Base-by-base conservation (phyloP, 768 basidiomycete genomes). In the Cyathus striatus region DNA sequence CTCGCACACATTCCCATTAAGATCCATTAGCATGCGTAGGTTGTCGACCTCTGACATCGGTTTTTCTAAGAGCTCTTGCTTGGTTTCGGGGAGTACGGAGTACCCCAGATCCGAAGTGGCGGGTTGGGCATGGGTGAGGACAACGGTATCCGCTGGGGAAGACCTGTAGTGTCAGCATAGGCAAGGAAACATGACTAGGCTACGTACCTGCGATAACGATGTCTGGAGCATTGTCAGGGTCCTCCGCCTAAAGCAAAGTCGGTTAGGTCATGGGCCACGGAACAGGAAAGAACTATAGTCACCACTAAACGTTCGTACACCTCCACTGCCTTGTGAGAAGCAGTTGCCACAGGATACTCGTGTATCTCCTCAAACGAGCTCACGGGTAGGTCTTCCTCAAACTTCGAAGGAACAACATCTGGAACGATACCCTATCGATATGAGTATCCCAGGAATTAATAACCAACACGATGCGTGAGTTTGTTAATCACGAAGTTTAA, bases 41-140 rank as follows among this genome's bases (percentile, higher is more conserved):
- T 97, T 86, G 46, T 97, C 94, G 22, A 68, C 79, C 54, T 88
- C 86, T 6, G 76, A 76, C 0, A 47, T 36, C 0, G 96, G 96
- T 58, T 98, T 99, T 63, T 99, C 96, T 1, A 98, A 68, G 5
- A 98, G 69, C 40, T 91, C 87, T 43, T 90, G 90, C 1, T 56
- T 59, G 4, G 61, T 60, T 20, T 68, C 59, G 2, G 77, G 74
- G 6, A 76, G 62, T 10, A 81, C 66, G 9, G 78, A 74, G 40
- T 76, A 79, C 6, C 79, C 73, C 1, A 62, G 62, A 41, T 76
- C 73, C 9, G 82, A 75, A 2, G 78, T 76, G 33, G 77, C 64
- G 1, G 85, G 80, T 40, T 78, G 70, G 1, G 77, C 73, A 51
- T 86, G 87, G 3, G 83, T 86, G 32, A 99, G 68, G n/a, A 98